phyloP scores from a whole-genome alignment of 345 rosid species.

The Populus tremula region DNA sequence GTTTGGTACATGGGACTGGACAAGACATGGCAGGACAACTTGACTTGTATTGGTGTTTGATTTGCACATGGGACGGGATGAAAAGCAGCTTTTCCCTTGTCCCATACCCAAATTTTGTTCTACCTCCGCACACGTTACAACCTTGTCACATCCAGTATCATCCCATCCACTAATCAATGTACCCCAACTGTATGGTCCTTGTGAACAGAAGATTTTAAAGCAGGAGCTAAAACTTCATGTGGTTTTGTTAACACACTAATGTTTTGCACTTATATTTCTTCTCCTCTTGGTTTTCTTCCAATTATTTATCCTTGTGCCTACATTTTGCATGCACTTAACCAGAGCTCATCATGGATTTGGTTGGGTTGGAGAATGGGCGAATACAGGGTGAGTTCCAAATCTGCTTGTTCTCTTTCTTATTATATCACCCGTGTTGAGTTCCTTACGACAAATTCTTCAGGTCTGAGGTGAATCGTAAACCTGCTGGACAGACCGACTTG shows the following conservation, averaged over 20 bases:
- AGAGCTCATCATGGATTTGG: conserved; percentile 99
- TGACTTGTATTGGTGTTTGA: neutral
- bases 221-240: neutral
- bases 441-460: conserved; percentile 34
- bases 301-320: conserved; percentile 8
- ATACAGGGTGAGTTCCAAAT: conserved; percentile 64
- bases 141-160: neutral
- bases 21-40: neutral
- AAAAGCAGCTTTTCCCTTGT: neutral
- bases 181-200: neutral
- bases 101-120: neutral
- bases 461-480: conserved; percentile 67
- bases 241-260: neutral
- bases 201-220: neutral
- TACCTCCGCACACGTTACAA: neutral
- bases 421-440: neutral
- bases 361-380: conserved; percentile 99
- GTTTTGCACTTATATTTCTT: neutral
- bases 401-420: conserved; percentile 10
- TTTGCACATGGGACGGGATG: neutral
- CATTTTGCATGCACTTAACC: conserved; percentile 18
- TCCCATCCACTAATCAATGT: neutral
- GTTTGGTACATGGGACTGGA: neutral
- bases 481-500: conserved; percentile 68
- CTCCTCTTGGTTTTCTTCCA: neutral